Conservation (phyloP, 345 rosid species). For the Streptanthus diversifolius region DNA sequence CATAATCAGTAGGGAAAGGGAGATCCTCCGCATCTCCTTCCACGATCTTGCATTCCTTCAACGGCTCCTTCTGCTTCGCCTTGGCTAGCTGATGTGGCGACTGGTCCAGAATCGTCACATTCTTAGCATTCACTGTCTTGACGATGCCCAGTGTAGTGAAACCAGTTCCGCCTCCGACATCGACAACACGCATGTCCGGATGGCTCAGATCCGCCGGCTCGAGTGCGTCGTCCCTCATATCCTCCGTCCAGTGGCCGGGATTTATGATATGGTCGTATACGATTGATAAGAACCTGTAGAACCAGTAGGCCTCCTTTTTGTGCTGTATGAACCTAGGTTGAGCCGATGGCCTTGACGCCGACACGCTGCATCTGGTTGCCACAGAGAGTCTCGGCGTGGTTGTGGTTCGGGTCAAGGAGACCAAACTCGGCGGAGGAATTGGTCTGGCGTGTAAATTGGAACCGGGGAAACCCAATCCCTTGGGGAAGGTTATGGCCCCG, state of each 20-base stretch:
- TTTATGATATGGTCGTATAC: slow-evolving; percentile 88
- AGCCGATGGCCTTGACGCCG: slow-evolving; percentile 80
- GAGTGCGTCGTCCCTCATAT: slow-evolving; percentile 95
- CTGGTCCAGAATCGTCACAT: slow-evolving; percentile 94
- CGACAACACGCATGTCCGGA: slow-evolving; percentile 78
- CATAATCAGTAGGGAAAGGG: slow-evolving; percentile 81
- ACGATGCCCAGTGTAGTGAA: slow-evolving; percentile 96
- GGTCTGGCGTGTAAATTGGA: slow-evolving; percentile 46
- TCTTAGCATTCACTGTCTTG: slow-evolving; percentile 90
- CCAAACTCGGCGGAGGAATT: slow-evolving; percentile 33
- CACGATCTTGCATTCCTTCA: slow-evolving; percentile 86
- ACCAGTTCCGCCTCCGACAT: slow-evolving; percentile 99
- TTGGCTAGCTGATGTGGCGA: slow-evolving; percentile 98
- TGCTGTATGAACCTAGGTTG: slow-evolving; percentile 97
- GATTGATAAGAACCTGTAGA: slow-evolving; percentile 91
- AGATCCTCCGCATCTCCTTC: slow-evolving; percentile 99
- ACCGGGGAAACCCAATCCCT: slow-evolving; percentile 38
- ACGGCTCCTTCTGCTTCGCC: slow-evolving; percentile 92
- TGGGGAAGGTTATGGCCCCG: slow-evolving; percentile 52
- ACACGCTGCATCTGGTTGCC: slow-evolving; percentile 56
- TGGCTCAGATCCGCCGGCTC: slow-evolving; percentile 88
- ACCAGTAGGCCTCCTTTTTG: slow-evolving; percentile 98
- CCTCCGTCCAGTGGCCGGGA: slow-evolving; percentile 97
- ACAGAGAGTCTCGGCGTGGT: slow-evolving; percentile 29
- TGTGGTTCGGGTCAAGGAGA: slow-evolving; percentile 32